Evolutionary conservation across 2,329 filamentous ascomycete genomes (phyloP).

Genomic region (Stagonosporopsis chrysanthemi): DNA sequence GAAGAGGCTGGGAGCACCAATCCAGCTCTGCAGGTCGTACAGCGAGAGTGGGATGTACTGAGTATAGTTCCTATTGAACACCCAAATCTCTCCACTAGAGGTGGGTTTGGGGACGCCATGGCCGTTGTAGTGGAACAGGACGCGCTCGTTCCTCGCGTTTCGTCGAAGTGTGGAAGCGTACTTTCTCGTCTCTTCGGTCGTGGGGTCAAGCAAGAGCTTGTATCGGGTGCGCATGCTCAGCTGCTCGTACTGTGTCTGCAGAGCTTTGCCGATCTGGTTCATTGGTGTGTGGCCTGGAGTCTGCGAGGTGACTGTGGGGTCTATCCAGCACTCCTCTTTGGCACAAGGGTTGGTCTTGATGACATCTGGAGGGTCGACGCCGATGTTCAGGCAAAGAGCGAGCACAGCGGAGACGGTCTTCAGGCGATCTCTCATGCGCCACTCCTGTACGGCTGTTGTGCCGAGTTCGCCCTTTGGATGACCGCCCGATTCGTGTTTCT

Average conservation of each 20-base stretch:
- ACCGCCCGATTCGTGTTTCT: constrained; percentile 93
- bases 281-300: constrained; percentile 77
- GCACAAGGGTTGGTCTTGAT: constrained; percentile 94
- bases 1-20: constrained; percentile 93
- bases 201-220: constrained; percentile 95
- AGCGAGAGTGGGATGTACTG: constrained; percentile 98
- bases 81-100: constrained; percentile 96
- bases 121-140: constrained; percentile 98
- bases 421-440: constrained; percentile 94
- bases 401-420: constrained; percentile 97
- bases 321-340: constrained; percentile 95
- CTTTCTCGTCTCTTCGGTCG: constrained; percentile 95
- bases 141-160: constrained; percentile 94
- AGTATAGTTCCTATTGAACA: constrained; percentile 98
- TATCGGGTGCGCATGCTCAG: constrained; percentile 95
- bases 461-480: constrained; percentile 72
- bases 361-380: constrained; percentile 95
- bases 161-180: constrained; percentile 89
- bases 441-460: constrained; percentile 76
- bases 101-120: constrained; percentile 97
- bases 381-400: constrained; percentile 94
- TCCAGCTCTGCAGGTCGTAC: constrained; percentile 94
- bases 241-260: constrained; percentile 97
- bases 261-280: constrained; percentile 91
- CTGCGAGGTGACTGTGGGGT: constrained; percentile 80